Conservation (phyloP, 2,329 filamentous ascomycete genomes). For the Colletotrichum orbiculare region DNA sequence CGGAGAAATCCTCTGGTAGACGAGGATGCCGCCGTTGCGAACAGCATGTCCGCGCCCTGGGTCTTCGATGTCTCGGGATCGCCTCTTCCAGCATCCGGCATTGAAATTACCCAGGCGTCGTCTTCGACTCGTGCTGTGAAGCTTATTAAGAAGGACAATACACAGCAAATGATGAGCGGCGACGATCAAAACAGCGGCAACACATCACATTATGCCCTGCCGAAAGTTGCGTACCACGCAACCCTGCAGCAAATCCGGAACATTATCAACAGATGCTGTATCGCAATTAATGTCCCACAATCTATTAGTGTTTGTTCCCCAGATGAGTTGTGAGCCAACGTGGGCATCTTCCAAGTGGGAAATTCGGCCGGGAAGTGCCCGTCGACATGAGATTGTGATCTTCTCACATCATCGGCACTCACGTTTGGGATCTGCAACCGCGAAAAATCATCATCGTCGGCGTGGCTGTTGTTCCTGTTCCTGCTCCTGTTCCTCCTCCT, state of each 20-base stretch:
- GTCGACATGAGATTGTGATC: constrained; percentile 33
- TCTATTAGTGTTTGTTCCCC: not conserved
- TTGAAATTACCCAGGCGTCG: constrained; percentile 12
- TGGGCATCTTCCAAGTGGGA: not conserved
- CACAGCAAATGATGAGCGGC: constrained; percentile 15
- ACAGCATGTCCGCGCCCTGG: too few relatives aligned
- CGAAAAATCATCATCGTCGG: constrained; percentile 26
- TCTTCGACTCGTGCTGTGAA: constrained; percentile 14
- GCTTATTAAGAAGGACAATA: constrained; percentile 17
- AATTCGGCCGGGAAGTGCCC: constrained; percentile 8
- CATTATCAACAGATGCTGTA: constrained; percentile 11
- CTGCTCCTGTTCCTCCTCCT: too few relatives aligned
- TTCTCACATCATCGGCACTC: constrained; percentile 29
- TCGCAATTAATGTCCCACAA: constrained; percentile 28
- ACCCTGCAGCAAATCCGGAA: constrained; percentile 39
- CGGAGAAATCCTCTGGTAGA: too few relatives aligned
- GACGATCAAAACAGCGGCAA: constrained; percentile 21
- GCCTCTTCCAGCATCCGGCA: constrained; percentile 21
- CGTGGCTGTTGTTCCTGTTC: not conserved
- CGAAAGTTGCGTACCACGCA: not conserved
- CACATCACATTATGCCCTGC: constrained; percentile 10
- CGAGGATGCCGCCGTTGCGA: constrained; percentile 18
- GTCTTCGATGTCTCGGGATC: constrained; percentile 5
- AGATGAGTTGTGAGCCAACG: too few relatives aligned
- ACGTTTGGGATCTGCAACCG: constrained; percentile 20